Conservation (phyloP, 2,329 filamentous ascomycete genomes). For the Cryphonectria parasitica region DNA sequence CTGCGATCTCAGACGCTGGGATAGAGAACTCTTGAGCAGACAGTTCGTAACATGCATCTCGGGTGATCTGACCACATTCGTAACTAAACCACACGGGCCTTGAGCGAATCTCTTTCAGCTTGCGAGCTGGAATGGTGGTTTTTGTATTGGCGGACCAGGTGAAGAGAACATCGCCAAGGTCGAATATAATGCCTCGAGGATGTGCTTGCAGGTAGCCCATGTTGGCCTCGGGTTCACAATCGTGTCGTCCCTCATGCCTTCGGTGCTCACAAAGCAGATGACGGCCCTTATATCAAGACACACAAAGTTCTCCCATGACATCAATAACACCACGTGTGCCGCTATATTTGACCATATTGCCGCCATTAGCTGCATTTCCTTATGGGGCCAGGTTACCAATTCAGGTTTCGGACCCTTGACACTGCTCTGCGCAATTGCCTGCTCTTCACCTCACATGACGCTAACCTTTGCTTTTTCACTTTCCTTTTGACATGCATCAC, state of each 20-base stretch:
- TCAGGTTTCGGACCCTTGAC: no score
- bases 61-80: background rate
- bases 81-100: background rate
- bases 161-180: slow-evolving; percentile 42
- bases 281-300: no score
- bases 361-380: background rate
- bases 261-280: no score
- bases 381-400: background rate
- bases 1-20: slow-evolving; percentile 32
- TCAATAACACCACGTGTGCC: background rate
- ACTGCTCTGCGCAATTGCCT: no score
- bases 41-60: slow-evolving; percentile 22
- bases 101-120: slow-evolving; percentile 26
- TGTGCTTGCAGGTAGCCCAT: slow-evolving; percentile 17
- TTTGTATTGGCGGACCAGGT: slow-evolving; percentile 37
- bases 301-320: background rate
- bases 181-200: slow-evolving; percentile 36
- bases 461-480: background rate
- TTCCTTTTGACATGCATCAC: background rate
- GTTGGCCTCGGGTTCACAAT: background rate
- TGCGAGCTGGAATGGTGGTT: slow-evolving; percentile 33
- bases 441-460: background rate
- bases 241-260: no score
- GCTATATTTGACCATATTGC: no score
- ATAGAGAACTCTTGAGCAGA: slow-evolving; percentile 35